Evolutionary conservation across 495 filamentous ascomycete genomes (phyloP).

Genomic region (Annulohypoxylon nitens): DNA sequence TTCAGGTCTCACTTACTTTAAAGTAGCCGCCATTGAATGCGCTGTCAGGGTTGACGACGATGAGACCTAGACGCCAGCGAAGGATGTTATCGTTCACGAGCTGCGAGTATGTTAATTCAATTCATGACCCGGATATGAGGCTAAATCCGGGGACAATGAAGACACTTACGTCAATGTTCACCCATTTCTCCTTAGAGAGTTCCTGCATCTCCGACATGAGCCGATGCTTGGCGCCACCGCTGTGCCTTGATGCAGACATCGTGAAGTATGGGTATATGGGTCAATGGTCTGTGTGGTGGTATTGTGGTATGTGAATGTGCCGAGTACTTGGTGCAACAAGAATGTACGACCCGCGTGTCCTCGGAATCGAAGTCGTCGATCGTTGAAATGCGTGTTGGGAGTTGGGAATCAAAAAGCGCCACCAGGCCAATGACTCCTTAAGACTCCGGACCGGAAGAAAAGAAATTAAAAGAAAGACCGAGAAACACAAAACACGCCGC

Average conservation of each 20-base stretch:
- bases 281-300: not conserved
- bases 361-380: conserved; percentile 13
- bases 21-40: conserved; percentile 95
- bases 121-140: not conserved
- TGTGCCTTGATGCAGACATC: conserved; percentile 48
- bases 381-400: conserved; percentile 20
- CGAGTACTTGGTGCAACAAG: conserved; percentile 19
- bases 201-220: conserved; percentile 91
- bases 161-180: conserved; percentile 78
- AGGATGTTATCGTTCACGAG: conserved; percentile 82
- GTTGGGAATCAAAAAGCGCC: conserved; percentile 31
- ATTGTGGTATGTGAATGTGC: conserved; percentile 3
- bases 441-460: conserved; percentile 13
- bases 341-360: conserved; percentile 30
- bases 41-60: conserved; percentile 92
- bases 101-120: conserved; percentile 54
- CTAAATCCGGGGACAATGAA: not conserved
- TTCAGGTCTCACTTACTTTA: conserved; percentile 60
- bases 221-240: conserved; percentile 76
- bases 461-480: conserved; percentile 22
- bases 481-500: conserved; percentile 12
- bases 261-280: conserved; percentile 8
- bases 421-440: conserved; percentile 28
- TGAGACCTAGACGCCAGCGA: conserved; percentile 87
- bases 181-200: conserved; percentile 90